Conservation (phyloP, 106 monocot species). For the Acanthochlamys bracteata region DNA sequence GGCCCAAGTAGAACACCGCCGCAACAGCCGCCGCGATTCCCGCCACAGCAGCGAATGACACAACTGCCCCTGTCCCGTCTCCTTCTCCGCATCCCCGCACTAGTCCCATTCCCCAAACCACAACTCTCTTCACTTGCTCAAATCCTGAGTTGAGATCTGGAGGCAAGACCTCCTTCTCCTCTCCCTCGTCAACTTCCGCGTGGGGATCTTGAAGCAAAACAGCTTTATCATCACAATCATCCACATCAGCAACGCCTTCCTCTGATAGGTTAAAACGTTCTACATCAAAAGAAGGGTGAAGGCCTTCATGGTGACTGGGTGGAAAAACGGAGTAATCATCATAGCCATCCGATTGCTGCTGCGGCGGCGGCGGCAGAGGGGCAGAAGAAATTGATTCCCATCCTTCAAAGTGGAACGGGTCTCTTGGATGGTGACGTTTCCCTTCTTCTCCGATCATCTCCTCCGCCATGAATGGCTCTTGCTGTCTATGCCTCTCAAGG, state of each 20-base stretch:
- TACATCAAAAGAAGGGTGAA: conserved; percentile 2
- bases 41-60: conserved; percentile 26
- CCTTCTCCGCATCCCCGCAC: conserved; percentile 10
- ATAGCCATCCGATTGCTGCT: background rate
- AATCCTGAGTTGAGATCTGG: background rate
- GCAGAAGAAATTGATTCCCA: no score
- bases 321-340: conserved; percentile 34
- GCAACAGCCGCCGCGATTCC: conserved; percentile 20
- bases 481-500: no score
- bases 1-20: conserved; percentile 11
- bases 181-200: conserved; percentile 6
- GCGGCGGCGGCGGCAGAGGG: no score
- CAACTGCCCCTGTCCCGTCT: conserved; percentile 12
- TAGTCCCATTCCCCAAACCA: conserved; percentile 22
- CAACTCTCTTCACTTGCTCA: conserved; percentile 14
- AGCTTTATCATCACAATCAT: no score
- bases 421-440: no score
- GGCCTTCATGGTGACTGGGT: conserved; percentile 35
- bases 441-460: no score
- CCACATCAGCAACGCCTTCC: no score
- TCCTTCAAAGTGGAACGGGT: no score
- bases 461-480: no score
- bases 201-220: no score
- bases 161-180: conserved; percentile 3
- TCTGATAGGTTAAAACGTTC: no score